Evolutionary conservation across 2,329 filamentous ascomycete genomes (phyloP).

Genomic region (Apiospora malaysiana): DNA sequence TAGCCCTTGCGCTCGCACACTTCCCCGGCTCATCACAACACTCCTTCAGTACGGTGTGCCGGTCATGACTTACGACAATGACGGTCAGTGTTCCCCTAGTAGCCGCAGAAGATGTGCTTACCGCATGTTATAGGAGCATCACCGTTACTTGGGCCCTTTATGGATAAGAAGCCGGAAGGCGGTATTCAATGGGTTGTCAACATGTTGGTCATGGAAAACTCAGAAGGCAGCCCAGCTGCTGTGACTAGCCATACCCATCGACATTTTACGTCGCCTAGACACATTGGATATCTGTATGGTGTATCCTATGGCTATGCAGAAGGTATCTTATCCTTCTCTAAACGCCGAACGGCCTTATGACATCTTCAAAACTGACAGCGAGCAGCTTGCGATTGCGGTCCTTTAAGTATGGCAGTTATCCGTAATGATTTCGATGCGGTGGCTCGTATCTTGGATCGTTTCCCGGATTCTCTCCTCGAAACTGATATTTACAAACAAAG

Average conservation of each 20-base stretch:
- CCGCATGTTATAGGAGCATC: neutral
- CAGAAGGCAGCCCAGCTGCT: neutral
- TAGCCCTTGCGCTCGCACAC: no score
- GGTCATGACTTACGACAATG: neutral
- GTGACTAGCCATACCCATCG: no score
- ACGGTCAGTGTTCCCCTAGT: neutral
- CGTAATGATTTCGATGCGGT: conserved; percentile 8
- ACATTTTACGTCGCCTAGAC: no score
- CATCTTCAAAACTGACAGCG: neutral
- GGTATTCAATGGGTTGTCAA: neutral
- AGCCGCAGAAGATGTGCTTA: no score
- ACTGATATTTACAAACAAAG: conserved; percentile 9
- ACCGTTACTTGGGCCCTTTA: neutral
- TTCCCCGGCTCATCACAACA: neutral
- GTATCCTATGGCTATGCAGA: conserved; percentile 20
- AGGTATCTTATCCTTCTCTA: neutral
- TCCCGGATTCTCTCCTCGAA: conserved; percentile 19
- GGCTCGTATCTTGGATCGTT: conserved; percentile 21
- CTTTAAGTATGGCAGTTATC: conserved; percentile 24
- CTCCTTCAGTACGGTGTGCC: conserved; percentile 19
- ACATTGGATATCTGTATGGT: neutral
- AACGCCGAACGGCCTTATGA: neutral
- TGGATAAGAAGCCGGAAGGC: no score
- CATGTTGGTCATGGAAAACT: conserved; percentile 12
- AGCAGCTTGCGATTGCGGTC: conserved; percentile 22